Evolutionary conservation across 495 filamentous ascomycete genomes (phyloP).

Genomic region (Lineolata rhizophorae): DNA sequence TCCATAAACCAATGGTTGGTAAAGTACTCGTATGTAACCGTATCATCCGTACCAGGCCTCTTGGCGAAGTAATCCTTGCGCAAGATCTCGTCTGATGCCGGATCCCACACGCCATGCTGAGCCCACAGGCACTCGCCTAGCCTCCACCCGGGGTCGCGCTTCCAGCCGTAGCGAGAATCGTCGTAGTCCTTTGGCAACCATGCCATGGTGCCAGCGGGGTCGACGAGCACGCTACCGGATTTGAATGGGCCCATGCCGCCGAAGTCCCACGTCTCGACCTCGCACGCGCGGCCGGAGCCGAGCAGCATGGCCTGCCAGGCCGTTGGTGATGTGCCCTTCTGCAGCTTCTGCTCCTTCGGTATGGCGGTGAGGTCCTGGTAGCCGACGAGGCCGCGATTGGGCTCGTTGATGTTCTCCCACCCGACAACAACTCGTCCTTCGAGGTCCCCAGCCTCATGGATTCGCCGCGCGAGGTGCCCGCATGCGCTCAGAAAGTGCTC

Average conservation of each 20-base stretch:
- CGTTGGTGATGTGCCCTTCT: constrained; percentile 84
- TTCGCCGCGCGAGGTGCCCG: constrained; percentile 56
- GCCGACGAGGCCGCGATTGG: constrained; percentile 75
- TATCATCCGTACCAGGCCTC: constrained; percentile 43
- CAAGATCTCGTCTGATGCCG: constrained; percentile 48
- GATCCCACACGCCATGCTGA: constrained; percentile 92
- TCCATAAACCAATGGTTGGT: constrained; percentile 78
- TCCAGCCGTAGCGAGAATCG: constrained; percentile 77
- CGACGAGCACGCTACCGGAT: constrained; percentile 59
- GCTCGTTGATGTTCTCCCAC: constrained; percentile 92
- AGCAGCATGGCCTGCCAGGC: constrained; percentile 85
- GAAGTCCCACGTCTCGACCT: constrained; percentile 82
- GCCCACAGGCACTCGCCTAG: constrained; percentile 91
- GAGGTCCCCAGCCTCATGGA: constrained; percentile 78
- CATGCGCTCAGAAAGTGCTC: constrained; percentile 64
- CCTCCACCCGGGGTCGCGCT: constrained; percentile 70
- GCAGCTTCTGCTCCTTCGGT: constrained; percentile 71
- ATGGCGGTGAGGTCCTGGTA: constrained; percentile 62
- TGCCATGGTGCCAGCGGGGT: constrained; percentile 64
- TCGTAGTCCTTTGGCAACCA: constrained; percentile 70
- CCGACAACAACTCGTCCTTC: constrained; percentile 78
- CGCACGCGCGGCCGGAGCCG: constrained; percentile 72
- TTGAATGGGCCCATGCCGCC: constrained; percentile 82
- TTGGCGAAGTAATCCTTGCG: constrained; percentile 78
- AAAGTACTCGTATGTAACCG: constrained; percentile 60